phyloP scores from a whole-genome alignment of 139 green algal genomes.

The Coelastrella sp. region DNA sequence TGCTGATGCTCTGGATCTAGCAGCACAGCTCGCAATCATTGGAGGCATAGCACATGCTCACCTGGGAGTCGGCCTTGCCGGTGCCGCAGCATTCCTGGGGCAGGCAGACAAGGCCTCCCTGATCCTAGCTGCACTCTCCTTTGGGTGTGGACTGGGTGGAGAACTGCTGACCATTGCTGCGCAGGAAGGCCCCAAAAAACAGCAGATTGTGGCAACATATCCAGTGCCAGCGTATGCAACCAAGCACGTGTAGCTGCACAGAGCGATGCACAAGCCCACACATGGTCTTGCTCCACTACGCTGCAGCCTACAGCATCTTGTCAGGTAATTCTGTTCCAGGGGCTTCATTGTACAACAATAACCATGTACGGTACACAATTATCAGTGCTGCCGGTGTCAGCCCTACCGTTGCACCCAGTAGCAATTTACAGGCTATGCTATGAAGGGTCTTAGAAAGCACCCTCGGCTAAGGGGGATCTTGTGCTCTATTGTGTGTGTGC shows the following conservation, averaged over 20 bases:
- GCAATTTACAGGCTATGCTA: no score
- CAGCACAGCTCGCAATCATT: constrained; percentile 42
- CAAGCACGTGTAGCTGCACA: no score
- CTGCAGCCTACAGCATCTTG: no score
- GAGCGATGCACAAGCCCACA: no score
- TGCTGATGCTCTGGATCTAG: constrained; percentile 35
- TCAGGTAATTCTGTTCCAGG: not conserved
- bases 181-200: not conserved
- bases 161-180: constrained; percentile 16
- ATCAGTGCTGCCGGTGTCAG: not conserved
- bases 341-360: not conserved
- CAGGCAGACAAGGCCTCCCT: constrained; percentile 29
- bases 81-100: constrained; percentile 24
- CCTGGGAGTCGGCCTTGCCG: constrained; percentile 21
- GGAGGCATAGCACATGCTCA: constrained; percentile 29
- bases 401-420: not conserved
- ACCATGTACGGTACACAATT: not conserved
- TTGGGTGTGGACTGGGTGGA: constrained; percentile 26
- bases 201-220: not conserved
- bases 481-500: no score
- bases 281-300: no score
- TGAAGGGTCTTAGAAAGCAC: no score
- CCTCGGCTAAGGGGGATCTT: no score
- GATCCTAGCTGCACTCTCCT: constrained; percentile 25
- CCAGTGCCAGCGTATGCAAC: not conserved